phyloP scores from a whole-genome alignment of 768 basidiomycete species.

The Chiua virens region DNA sequence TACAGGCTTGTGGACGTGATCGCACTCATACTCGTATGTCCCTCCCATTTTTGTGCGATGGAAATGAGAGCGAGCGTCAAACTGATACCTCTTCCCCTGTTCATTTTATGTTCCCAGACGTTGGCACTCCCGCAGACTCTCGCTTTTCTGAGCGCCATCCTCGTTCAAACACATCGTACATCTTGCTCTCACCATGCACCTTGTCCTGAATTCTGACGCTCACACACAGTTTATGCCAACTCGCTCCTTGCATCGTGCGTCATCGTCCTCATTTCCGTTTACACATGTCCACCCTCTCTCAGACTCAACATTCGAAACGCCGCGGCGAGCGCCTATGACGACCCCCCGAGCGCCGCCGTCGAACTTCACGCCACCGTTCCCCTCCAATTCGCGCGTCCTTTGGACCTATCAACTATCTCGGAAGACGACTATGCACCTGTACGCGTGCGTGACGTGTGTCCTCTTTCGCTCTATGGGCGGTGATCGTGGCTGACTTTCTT shows the following conservation, averaged over 20 bases:
- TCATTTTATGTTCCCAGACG: no score
- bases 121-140: conserved; percentile 17
- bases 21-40: conserved; percentile 25
- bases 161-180: conserved; percentile 29
- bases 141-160: conserved; percentile 19
- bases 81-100: no score
- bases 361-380: conserved; percentile 19
- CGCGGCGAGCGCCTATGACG: conserved; percentile 11
- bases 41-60: no score
- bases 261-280: no score
- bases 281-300: no score
- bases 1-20: conserved; percentile 25
- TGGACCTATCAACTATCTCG: conserved; percentile 4
- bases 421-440: not conserved
- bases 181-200: not conserved
- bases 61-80: no score
- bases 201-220: no score
- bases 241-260: conserved; percentile 30
- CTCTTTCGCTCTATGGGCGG: no score
- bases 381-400: conserved; percentile 23
- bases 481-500: no score
- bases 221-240: conserved; percentile 26
- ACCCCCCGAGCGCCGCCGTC: not conserved
- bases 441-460: not conserved
- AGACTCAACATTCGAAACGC: conserved; percentile 29